phyloP scores from a whole-genome alignment of 2,329 filamentous ascomycete genomes.

The Beauveria brongniartii region DNA sequence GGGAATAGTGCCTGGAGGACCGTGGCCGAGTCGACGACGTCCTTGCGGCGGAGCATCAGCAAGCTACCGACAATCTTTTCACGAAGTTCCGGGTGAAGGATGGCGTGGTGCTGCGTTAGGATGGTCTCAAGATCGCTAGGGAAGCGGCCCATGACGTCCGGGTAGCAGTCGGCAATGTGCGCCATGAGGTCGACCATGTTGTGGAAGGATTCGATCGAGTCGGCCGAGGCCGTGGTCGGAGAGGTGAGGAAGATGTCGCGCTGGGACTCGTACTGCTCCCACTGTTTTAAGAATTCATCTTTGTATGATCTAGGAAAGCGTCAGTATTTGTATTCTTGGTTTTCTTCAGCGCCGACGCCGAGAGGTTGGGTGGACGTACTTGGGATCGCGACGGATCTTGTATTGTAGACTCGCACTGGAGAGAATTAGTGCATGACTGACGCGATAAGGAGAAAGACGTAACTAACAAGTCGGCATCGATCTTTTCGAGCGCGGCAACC shows the following conservation, averaged over 20 bases:
- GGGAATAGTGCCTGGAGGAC: slow-evolving; percentile 91
- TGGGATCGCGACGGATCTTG: slow-evolving; percentile 81
- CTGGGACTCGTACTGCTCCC: slow-evolving; percentile 84
- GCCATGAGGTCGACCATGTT: slow-evolving; percentile 91
- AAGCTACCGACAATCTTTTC: slow-evolving; percentile 93
- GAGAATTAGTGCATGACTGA: slow-evolving; percentile 20
- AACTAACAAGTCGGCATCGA: slow-evolving; percentile 75
- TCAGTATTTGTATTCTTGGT: neutral
- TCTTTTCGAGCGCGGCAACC: slow-evolving; percentile 86
- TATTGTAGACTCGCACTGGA: slow-evolving; percentile 75
- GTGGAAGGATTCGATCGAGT: slow-evolving; percentile 74
- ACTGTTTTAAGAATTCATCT: slow-evolving; percentile 82
- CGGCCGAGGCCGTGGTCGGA: slow-evolving; percentile 68
- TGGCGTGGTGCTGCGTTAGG: slow-evolving; percentile 71
- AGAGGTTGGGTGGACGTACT: slow-evolving; percentile 37
- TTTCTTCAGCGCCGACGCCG: neutral
- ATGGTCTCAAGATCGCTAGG: slow-evolving; percentile 75
- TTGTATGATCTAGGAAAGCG: slow-evolving; percentile 61
- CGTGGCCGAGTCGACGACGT: slow-evolving; percentile 76
- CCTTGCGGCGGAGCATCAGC: slow-evolving; percentile 81
- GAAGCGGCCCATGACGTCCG: slow-evolving; percentile 68
- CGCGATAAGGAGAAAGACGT: neutral
- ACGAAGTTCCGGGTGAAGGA: slow-evolving; percentile 73
- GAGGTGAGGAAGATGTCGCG: slow-evolving; percentile 85
- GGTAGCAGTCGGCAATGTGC: slow-evolving; percentile 91